These are phyloP conservation scores for Lentinula novae-zelandiae DNA, from an alignment of 1,284 basidiomycete species.

Conservation along the genomic window DNA sequence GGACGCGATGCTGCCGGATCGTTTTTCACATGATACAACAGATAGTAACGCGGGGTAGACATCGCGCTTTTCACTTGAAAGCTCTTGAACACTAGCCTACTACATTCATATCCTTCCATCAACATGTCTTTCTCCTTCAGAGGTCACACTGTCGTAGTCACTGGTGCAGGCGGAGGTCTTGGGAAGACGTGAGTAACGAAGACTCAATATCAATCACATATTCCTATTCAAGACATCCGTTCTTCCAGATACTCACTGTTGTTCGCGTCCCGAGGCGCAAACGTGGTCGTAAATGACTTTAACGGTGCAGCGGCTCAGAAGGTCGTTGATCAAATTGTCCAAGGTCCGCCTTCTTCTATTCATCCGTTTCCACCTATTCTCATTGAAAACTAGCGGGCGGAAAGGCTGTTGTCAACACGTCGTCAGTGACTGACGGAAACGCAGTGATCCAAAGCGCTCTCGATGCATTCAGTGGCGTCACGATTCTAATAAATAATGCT, in stretches of 20 bases:
- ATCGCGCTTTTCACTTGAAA: neutral
- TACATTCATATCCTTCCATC: conserved; percentile 1
- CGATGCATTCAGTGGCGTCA: conserved; percentile 81
- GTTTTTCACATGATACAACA: conserved; percentile 8
- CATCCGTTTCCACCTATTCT: neutral
- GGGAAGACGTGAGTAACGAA: conserved; percentile 73
- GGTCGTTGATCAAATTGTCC: conserved; percentile 87
- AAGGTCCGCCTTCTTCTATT: conserved; percentile 46
- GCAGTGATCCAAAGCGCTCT: conserved; percentile 87
- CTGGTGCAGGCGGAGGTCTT: conserved; percentile 94
- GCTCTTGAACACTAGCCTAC: too few species aligned
- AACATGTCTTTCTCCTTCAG: conserved; percentile 76
- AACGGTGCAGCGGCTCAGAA: conserved; percentile 86
- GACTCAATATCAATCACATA: neutral
- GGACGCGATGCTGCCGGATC: neutral
- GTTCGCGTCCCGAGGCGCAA: conserved; percentile 89
- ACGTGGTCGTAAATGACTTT: conserved; percentile 96
- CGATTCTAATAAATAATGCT: conserved; percentile 94
- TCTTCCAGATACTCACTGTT: conserved; percentile 78
- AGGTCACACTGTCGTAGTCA: conserved; percentile 90
- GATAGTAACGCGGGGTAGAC: neutral
- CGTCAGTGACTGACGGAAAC: conserved; percentile 87
- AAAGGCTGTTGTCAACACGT: conserved; percentile 82
- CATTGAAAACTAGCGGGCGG: conserved; percentile 64
- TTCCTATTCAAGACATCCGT: neutral